Base-by-base conservation (phyloP, 2,329 filamentous ascomycete genomes). In the Hymenoscyphus salicellus region DNA sequence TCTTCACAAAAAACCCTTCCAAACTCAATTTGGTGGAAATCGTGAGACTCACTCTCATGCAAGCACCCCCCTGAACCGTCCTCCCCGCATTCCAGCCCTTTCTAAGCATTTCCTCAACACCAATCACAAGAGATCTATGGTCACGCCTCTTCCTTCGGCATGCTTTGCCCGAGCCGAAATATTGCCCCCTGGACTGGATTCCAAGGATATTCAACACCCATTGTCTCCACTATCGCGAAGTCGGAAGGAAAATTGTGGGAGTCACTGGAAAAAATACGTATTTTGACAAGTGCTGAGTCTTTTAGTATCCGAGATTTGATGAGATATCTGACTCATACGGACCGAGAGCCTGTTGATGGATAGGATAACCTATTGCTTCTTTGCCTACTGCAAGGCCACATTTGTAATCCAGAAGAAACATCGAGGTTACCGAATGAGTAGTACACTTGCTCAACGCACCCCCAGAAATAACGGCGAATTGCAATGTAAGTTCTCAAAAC, bases 171-270 rank as follows among this genome's bases (percentile, higher is more conserved):
- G 46, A 26, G 8, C 20, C 46, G 46, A 49, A 49, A 11, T 14
- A 14, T 20, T 3, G 20, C 46, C 46, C 55, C 55, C 17, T 6
- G 26, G 5, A 10, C 11, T 56, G n/a, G 26, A 3, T 33, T 33
- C n/a, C 55, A 33, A 32, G 55, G 55, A 56, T 30, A n/a, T 30
- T 56, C 28, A 32, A 60, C 23, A 28, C 17, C 43, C n/a, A 41
- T 7, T n/a, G 30, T 60, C 58, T 38, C 58, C 38, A 16, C 38
- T 28, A 52, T 20, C 3, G 43, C 58, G 38, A 60, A 36, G 38
- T 49, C 58, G 58, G 58, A 60, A 52, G 58, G 10, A n/a, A 60
- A 60, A 3, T 26, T 41, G 23, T n/a, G 16, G 7, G 23, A 60
- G 28, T 20, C 49, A 30, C 26, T 5, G 16, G 26, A 30, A 59